Conservation (phyloP, 1,284 basidiomycete species). For the Cutaneotrichosporon cavernicola region DNA sequence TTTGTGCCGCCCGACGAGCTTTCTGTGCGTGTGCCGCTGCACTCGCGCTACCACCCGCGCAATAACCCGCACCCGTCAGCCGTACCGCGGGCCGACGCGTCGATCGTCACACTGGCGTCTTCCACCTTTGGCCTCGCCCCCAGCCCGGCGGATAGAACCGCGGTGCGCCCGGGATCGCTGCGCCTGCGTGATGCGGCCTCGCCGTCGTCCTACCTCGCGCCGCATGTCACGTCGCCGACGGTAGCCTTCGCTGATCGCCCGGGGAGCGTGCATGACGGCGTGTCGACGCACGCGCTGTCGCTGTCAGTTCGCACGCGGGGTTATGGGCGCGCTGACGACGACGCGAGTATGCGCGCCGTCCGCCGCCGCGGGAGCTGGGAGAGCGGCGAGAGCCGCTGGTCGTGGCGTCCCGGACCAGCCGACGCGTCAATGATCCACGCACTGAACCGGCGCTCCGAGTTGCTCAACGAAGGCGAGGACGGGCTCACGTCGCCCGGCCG, state of each 20-base stretch:
- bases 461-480: not conserved
- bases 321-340: constrained; percentile 27
- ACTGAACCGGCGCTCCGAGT: constrained; percentile 14
- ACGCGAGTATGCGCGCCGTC: constrained; percentile 34
- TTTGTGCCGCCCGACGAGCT: constrained; percentile 12
- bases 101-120: constrained; percentile 84
- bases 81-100: constrained; percentile 86
- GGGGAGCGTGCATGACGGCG: constrained; percentile 19
- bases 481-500: constrained; percentile 8
- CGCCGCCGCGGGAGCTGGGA: constrained; percentile 39
- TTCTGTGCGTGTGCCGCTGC: constrained; percentile 65
- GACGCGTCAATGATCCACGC: constrained; percentile 13
- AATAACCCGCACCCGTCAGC: constrained; percentile 91
- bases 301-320: constrained; percentile 17
- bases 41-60: constrained; percentile 85
- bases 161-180: constrained; percentile 18
- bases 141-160: constrained; percentile 33
- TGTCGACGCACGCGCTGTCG: constrained; percentile 21
- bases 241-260: constrained; percentile 22
- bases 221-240: constrained; percentile 11
- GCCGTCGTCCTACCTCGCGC: constrained; percentile 16
- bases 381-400: constrained; percentile 46
- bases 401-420: constrained; percentile 28
- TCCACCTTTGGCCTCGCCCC: constrained; percentile 75
- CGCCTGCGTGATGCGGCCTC: constrained; percentile 18